These are phyloP conservation scores for Solanum sejunctum DNA, from an alignment of 257 asterid genomes.

Conservation along the genomic window DNA sequence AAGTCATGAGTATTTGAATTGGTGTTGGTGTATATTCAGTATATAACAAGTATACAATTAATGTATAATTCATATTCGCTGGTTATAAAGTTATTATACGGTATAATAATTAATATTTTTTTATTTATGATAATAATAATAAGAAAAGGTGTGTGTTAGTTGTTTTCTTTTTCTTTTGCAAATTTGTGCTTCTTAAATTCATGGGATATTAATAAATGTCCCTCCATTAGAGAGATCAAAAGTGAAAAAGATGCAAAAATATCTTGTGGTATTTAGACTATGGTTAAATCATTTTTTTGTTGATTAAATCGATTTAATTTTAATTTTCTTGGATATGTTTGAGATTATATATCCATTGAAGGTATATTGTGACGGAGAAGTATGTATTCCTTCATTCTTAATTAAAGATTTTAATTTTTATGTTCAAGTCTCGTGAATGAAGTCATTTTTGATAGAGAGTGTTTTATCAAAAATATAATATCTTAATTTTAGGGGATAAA, in stretches of 20 bases:
- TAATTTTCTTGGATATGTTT: too few species aligned
- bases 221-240: background rate
- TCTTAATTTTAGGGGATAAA: background rate
- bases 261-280: too few species aligned
- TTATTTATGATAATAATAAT: background rate
- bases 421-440: background rate
- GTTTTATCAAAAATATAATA: background rate
- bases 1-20: fast-evolving
- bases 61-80: background rate
- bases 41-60: background rate
- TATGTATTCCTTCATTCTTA: too few species aligned
- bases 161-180: background rate
- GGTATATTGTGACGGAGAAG: background rate
- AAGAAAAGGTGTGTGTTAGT: background rate
- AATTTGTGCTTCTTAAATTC: background rate
- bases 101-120: background rate
- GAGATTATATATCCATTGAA: too few species aligned
- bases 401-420: background rate
- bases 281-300: too few species aligned
- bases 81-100: too few species aligned
- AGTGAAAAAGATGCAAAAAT: too few species aligned
- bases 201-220: background rate
- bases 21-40: background rate
- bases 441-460: background rate
- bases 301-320: too few species aligned